These are phyloP conservation scores for Geotrichum fermentans DNA, from an alignment of 1,139 yeast genomes.

Conservation along the genomic window DNA sequence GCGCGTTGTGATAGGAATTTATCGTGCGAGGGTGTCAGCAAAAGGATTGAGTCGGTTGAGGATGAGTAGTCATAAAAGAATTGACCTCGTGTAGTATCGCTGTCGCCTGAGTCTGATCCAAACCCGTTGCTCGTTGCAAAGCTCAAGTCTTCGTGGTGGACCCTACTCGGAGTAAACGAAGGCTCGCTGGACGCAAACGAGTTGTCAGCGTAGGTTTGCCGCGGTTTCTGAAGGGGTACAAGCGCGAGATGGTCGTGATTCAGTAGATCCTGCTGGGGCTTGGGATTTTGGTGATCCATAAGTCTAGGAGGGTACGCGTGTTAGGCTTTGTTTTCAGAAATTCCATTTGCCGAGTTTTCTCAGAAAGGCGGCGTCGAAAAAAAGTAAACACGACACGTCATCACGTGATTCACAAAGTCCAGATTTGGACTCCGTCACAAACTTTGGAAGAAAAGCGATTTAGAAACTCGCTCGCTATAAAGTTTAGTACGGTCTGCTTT, in stretches of 20 bases:
- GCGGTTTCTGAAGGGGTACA: background rate
- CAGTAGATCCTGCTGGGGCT: background rate
- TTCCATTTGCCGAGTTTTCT: no score
- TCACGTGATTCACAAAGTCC: no score
- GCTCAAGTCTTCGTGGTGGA: background rate
- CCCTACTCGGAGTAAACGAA: constrained; percentile 1
- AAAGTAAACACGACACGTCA: background rate
- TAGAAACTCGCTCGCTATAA: no score
- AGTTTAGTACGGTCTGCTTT: no score
- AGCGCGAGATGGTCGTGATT: background rate
- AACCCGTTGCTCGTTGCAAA: constrained; percentile 11
- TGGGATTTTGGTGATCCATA: constrained; percentile 6
- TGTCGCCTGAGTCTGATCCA: constrained; percentile 9
- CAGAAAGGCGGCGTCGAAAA: no score
- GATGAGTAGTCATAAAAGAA: constrained; percentile 17
- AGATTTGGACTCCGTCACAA: no score
- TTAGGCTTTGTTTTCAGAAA: no score
- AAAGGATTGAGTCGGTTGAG: constrained; percentile 13
- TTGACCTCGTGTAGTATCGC: constrained; percentile 3
- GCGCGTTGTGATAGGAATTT: background rate
- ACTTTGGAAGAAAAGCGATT: no score
- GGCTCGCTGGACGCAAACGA: background rate
- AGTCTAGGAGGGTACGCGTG: background rate
- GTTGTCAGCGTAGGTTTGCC: background rate
- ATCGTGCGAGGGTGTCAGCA: constrained; percentile 4